Evolutionary conservation across 148 eudicot species (phyloP).

Genomic region (Fagopyrum esculentum): DNA sequence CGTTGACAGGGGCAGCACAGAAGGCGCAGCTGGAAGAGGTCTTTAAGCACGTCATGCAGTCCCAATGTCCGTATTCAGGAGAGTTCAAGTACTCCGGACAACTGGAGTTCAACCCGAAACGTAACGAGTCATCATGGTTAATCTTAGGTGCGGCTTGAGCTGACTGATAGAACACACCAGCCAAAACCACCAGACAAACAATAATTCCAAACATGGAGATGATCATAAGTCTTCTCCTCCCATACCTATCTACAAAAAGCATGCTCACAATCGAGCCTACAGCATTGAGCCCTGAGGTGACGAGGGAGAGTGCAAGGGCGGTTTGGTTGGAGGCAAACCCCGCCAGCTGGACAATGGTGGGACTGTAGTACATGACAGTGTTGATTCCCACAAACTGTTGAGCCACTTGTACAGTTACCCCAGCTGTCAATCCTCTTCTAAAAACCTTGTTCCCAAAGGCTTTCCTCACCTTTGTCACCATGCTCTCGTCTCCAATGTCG

Average conservation of each 20-base stretch:
- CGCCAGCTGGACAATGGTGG: slow-evolving; percentile 79
- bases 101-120: slow-evolving; percentile 54
- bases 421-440: slow-evolving; percentile 75
- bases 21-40: slow-evolving; percentile 51
- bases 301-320: slow-evolving; percentile 71
- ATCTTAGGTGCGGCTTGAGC: slow-evolving; percentile 42
- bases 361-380: slow-evolving; percentile 83
- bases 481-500: slow-evolving; percentile 27
- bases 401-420: slow-evolving; percentile 69
- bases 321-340: slow-evolving; percentile 75
- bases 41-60: slow-evolving; percentile 60
- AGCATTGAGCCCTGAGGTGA: slow-evolving; percentile 79
- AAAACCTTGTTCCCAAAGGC: slow-evolving; percentile 48
- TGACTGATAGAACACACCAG: slow-evolving; percentile 38
- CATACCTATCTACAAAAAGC: slow-evolving; percentile 64
- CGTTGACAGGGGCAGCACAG: slow-evolving; percentile 41
- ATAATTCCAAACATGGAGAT: slow-evolving; percentile 64
- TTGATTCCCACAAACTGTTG: slow-evolving; percentile 84
- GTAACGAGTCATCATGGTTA: slow-evolving; percentile 28
- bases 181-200: slow-evolving; percentile 38
- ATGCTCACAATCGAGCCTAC: slow-evolving; percentile 62
- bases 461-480: slow-evolving; percentile 34
- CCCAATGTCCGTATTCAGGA: slow-evolving; percentile 37
- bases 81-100: slow-evolving; percentile 41
- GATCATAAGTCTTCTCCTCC: slow-evolving; percentile 74